Evolutionary conservation across 2,329 filamentous ascomycete species (phyloP), one percentile per base, ranked within the genome.

Genomic region (Xenoacremonium recifei): DNA sequence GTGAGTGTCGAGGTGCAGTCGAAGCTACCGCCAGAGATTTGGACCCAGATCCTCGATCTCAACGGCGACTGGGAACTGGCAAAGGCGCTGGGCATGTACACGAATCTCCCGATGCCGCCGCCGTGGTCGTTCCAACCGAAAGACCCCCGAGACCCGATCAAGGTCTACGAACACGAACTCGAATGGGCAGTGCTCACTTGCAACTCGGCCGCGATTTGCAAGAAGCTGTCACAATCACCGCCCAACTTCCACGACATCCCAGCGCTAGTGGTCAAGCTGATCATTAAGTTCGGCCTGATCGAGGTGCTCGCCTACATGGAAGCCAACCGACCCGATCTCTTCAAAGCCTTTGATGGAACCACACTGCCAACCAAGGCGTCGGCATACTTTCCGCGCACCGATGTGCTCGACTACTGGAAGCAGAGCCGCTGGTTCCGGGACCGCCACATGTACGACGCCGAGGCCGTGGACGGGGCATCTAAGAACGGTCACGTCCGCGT

Each of bases 21-120:
- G 16, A 71, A 71, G 31, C 71, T 97, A 1, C 92, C 92, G 1
- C 82, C 87, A 0, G 92, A 97, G 65, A 77, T 96, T 29, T 96
- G 91, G 89, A 85, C 85, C 21, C 85, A 92, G 43, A 86, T 97
- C 35, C 81, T 96, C 32, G 87, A 95, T 50, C 82, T 85, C 48
- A 80, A 90, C 1, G 82, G 82, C 32, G 92, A 97, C 63, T 97
- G 92, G 92, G 92, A 96, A 66, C 73, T 95, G 16, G 87, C 92
- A 9, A 84, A 84, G 51, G 85, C 87, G 1, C 72, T 96, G 5
- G 84, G 87, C 42, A 79, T 96, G 33, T 92, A 87, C 58, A 89
- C 89, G 2, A 89, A 80, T 41, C 71, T 96, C 5, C 77, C 81
- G 1, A 80, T 84, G 47, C 90, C 92, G 1, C 49, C 64, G 4